Evolutionary conservation across 305 asterid species (phyloP).

Genomic region (Lippia alba): DNA sequence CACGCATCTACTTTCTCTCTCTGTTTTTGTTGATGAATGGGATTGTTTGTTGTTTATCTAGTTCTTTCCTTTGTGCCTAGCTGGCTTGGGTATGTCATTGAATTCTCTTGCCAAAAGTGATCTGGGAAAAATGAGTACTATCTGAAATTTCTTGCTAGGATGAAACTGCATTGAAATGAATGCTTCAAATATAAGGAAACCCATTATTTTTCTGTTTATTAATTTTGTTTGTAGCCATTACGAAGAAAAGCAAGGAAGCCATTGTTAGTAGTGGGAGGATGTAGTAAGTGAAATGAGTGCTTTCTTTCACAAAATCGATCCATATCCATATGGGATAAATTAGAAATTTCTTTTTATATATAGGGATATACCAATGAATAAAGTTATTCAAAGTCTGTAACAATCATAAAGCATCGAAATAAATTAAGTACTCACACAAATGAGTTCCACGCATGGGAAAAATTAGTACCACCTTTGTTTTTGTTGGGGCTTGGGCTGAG

Average conservation of each 20-base stretch:
- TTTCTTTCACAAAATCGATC: no score
- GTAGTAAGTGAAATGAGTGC: no score
- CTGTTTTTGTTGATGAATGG: background rate
- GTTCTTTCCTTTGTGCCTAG: background rate
- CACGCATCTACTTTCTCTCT: background rate
- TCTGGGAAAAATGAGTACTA: conserved; percentile 15
- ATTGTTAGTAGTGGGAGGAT: no score
- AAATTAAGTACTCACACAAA: no score
- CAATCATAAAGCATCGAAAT: no score
- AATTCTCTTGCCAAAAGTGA: background rate
- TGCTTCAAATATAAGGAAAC: conserved; percentile 3
- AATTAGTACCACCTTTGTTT: no score
- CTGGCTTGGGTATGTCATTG: conserved; percentile 19
- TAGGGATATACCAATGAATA: no score
- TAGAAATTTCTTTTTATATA: no score
- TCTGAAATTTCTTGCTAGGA: conserved; percentile 11
- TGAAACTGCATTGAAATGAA: conserved; percentile 5
- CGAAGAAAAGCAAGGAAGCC: conserved; percentile 11
- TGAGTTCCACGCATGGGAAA: no score
- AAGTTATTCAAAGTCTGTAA: no score
- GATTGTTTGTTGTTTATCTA: conserved; percentile 9
- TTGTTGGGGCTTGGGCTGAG: no score
- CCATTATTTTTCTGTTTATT: conserved; percentile 1
- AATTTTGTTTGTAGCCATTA: conserved; percentile 15
- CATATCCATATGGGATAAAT: no score